Evolutionary conservation across 139 green algal genomes (phyloP), one percentile per base, ranked within the genome.

Genomic region (Desmodesmus armatus): DNA sequence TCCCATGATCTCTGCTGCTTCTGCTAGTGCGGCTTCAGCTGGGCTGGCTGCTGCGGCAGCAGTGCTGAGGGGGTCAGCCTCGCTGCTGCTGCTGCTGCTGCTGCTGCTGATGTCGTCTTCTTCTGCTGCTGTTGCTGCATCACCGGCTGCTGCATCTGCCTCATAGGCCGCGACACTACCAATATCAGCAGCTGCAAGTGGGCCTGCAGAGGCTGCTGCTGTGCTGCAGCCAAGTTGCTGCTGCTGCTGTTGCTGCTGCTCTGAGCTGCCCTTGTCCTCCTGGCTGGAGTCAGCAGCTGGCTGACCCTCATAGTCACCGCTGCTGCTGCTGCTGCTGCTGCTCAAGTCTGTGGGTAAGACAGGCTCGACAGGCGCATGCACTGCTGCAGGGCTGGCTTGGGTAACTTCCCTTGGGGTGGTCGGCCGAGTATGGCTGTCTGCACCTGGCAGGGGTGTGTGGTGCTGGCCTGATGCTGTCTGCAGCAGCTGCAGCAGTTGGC

Each of bases 401-500:
- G 39, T 43, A 33, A 6, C 37, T 31, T 0, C 69, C 53, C 13
- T 37, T 51, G 40, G 15, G 3, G 35, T 35, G 51, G 69, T 40
- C 53, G 69, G n/a, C n/a, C n/a, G n/a, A n/a, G n/a, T n/a, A n/a
- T n/a, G n/a, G n/a, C n/a, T n/a, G n/a, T n/a, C n/a, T n/a, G n/a
- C n/a, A n/a, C n/a, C n/a, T n/a, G n/a, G n/a, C n/a, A n/a, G n/a
- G n/a, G n/a, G n/a, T n/a, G n/a, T n/a, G n/a, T n/a, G n/a, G n/a
- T n/a, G n/a, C n/a, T n/a, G n/a, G n/a, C n/a, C 37, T 58, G 69
- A 11, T 55, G 69, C 60, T 29, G 31, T 31, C 33, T 82, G 27
- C 51, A 82, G 51, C 74, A 82, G 51, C 35, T 41, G 23, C 21
- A 69, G 33, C 21, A 82, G 74, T 62, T 63, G 58, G 33, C 37